These are phyloP conservation scores for Pythium dissimile DNA, from an alignment of 352 stramenopile genomes.

Conservation along the genomic window DNA sequence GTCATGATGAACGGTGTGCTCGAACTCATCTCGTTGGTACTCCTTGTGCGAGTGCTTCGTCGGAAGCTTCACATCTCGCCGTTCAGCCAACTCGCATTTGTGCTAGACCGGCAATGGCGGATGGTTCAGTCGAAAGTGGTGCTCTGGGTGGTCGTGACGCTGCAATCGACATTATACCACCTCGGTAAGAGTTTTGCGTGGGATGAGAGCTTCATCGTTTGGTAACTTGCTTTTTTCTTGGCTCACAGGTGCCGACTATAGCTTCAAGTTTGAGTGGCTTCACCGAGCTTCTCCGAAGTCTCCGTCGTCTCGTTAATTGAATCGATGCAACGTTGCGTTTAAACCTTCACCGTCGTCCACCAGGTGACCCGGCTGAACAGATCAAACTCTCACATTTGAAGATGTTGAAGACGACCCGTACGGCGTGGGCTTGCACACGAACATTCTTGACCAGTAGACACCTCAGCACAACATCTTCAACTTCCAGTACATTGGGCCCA, in stretches of 20 bases:
- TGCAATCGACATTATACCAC: constrained; percentile 28
- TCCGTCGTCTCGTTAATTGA: too few species aligned
- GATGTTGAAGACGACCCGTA: constrained; percentile 79
- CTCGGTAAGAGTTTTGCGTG: constrained; percentile 19
- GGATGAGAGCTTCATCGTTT: too few species aligned
- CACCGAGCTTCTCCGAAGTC: too few species aligned
- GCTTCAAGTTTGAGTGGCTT: constrained; percentile 32
- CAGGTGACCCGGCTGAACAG: too few species aligned
- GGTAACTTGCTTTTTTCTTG: background rate
- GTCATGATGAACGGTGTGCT: constrained; percentile 35
- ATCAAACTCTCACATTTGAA: constrained; percentile 15
- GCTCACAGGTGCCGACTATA: constrained; percentile 26
- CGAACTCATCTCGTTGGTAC: constrained; percentile 34
- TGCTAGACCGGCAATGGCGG: constrained; percentile 29
- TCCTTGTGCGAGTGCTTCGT: constrained; percentile 23
- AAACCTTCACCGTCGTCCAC: too few species aligned
- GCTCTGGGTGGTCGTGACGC: constrained; percentile 39
- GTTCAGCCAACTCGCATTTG: constrained; percentile 32
- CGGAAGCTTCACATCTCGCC: constrained; percentile 24
- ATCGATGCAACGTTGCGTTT: too few species aligned
- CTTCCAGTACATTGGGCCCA: constrained; percentile 30
- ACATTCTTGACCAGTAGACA: constrained; percentile 49
- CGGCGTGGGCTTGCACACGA: constrained; percentile 63
- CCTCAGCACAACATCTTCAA: constrained; percentile 37
- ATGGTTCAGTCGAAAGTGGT: constrained; percentile 35